Evolutionary conservation across 345 rosid species (phyloP).

Genomic region (Rhodomyrtus tomentosa): DNA sequence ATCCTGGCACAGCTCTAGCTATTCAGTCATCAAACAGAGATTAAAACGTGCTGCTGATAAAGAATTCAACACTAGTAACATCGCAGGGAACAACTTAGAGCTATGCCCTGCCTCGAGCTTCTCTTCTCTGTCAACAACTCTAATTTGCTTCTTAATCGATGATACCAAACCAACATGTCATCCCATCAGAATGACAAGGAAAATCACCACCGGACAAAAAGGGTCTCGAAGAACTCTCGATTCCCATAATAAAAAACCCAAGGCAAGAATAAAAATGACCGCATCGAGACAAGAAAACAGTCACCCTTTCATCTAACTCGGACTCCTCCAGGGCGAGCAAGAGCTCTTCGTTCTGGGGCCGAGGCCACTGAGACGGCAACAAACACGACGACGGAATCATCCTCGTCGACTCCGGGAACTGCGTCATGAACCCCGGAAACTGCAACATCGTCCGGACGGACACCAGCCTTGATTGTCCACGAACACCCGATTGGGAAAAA

Average conservation of each 20-base stretch:
- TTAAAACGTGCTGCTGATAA: not conserved
- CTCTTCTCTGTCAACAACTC: not conserved
- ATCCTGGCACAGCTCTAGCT: not conserved
- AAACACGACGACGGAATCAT: slow-evolving; percentile 52
- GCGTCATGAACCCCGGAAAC: slow-evolving; percentile 76
- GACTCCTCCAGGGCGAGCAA: slow-evolving; percentile 89
- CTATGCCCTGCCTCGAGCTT: not conserved
- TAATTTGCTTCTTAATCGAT: not conserved
- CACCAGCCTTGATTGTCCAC: not conserved
- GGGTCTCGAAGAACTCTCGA: not conserved
- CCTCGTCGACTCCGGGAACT: slow-evolving; percentile 52
- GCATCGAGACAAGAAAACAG: not conserved
- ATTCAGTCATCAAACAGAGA: not conserved
- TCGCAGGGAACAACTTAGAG: not conserved
- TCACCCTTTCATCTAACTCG: slow-evolving; percentile 66
- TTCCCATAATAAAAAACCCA: not conserved
- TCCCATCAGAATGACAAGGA: not conserved
- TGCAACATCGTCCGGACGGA: slow-evolving; percentile 44
- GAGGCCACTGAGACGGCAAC: slow-evolving; percentile 69
- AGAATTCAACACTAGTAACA: not conserved
- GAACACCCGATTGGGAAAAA: not conserved
- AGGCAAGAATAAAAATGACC: not conserved
- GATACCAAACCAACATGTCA: not conserved
- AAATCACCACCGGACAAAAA: not conserved
- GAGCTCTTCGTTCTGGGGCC: slow-evolving; percentile 63